Percentiles rank a stretch among this genome's conserved stretches.
Evolutionary conservation across 2,329 filamentous ascomycete genomes (phyloP).

Genomic region (Fusarium sulawesiense): DNA sequence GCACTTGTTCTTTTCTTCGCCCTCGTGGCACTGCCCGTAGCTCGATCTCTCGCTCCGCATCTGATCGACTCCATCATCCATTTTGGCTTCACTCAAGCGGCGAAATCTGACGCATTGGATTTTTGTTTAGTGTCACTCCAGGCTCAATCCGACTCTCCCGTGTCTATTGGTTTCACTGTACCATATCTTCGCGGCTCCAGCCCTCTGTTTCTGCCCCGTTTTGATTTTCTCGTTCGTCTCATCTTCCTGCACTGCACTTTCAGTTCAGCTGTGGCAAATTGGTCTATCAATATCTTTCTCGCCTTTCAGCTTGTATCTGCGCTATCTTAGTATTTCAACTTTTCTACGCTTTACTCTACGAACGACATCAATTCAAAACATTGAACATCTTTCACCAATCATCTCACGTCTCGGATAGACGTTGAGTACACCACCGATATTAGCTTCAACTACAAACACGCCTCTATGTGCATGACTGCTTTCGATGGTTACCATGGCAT

Average conservation of each 20-base stretch:
- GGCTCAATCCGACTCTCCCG: background rate
- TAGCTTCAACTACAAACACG: background rate
- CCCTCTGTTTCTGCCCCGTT: background rate
- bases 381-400: background rate
- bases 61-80: slow-evolving; percentile 16
- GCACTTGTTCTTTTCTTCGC: background rate
- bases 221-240: background rate
- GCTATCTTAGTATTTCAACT: background rate
- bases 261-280: slow-evolving; percentile 20
- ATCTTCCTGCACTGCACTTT: background rate
- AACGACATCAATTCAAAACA: background rate
- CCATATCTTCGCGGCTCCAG: background rate
- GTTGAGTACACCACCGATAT: slow-evolving; percentile 1
- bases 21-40: slow-evolving; percentile 3
- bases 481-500: slow-evolving; percentile 26
- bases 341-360: background rate
- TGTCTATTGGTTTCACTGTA: background rate
- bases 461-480: slow-evolving; percentile 20
- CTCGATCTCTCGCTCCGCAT: slow-evolving; percentile 28
- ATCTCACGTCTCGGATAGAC: slow-evolving; percentile 9
- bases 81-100: slow-evolving; percentile 19
- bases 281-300: background rate
- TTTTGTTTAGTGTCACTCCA: background rate
- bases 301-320: background rate
- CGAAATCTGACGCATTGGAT: slow-evolving; percentile 29